These are phyloP conservation scores for Claviceps pazoutovae DNA, from an alignment of 2,329 filamentous ascomycete genomes.

Conservation along the genomic window DNA sequence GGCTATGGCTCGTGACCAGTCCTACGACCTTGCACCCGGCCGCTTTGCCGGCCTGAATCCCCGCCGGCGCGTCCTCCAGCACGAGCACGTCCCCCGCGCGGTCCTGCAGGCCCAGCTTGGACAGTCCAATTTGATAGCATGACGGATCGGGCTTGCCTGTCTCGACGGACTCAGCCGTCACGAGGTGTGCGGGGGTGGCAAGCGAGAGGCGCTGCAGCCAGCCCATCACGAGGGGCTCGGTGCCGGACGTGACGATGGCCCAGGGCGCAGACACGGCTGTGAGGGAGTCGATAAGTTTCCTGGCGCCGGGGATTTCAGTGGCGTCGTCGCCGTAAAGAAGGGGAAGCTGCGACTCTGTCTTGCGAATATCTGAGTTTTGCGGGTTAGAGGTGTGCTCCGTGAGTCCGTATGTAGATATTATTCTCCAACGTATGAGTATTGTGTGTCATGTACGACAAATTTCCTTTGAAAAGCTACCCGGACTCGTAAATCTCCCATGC, in stretches of 20 bases:
- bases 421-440: too few relatives aligned
- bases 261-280: conserved; percentile 52
- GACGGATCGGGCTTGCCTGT: conserved; percentile 65
- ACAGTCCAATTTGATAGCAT: conserved; percentile 57
- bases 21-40: conserved; percentile 77
- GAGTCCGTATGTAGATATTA: too few relatives aligned
- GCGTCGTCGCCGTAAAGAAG: conserved; percentile 64
- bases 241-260: conserved; percentile 77
- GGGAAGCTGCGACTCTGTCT: conserved; percentile 67
- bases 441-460: too few relatives aligned
- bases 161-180: conserved; percentile 63
- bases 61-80: conserved; percentile 78
- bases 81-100: conserved; percentile 49
- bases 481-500: too few relatives aligned
- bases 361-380: conserved; percentile 49
- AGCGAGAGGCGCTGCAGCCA: conserved; percentile 58
- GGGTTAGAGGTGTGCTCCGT: too few relatives aligned
- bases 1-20: conserved; percentile 70
- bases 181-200: conserved; percentile 49
- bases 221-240: conserved; percentile 50
- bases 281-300: conserved; percentile 53
- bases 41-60: conserved; percentile 68
- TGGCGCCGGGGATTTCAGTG: conserved; percentile 72
- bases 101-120: conserved; percentile 40
- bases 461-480: too few relatives aligned